Evolutionary conservation across 73 alveolate species (phyloP).

Genomic region (Paramecium biaurelia): DNA sequence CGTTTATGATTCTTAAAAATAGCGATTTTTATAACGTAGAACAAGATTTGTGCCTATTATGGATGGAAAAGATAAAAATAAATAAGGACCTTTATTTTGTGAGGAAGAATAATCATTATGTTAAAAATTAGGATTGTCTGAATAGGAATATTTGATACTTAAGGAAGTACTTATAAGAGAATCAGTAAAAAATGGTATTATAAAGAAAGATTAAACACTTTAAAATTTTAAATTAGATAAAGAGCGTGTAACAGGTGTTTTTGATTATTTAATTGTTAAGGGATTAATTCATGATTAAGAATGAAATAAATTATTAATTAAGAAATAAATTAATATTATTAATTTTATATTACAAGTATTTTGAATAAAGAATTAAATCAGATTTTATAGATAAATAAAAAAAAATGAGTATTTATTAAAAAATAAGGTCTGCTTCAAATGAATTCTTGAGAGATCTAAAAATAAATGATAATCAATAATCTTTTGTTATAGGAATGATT

Average conservation of each 20-base stretch:
- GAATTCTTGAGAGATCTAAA: neutral
- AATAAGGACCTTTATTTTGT: neutral
- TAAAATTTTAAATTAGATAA: neutral
- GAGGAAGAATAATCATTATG: constrained; percentile 52
- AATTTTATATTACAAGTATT: neutral
- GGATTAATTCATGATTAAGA: constrained; percentile 16
- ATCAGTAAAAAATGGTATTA: constrained; percentile 46
- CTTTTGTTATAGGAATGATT: neutral
- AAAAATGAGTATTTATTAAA: neutral
- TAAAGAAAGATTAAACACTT: constrained; percentile 15
- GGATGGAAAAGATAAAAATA: neutral
- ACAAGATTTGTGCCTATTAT: constrained; percentile 15
- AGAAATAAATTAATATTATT: neutral
- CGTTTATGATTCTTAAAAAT: constrained; percentile 36
- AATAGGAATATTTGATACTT: constrained; percentile 51
- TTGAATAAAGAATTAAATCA: neutral
- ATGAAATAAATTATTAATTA: no score
- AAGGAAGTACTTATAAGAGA: constrained; percentile 59
- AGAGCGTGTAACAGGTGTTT: constrained; percentile 38
- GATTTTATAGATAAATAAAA: neutral
- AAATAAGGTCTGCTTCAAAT: neutral
- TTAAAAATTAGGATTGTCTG: constrained; percentile 39
- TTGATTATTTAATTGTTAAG: neutral
- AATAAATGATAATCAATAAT: neutral
- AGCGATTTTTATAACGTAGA: constrained; percentile 8